Base-by-base conservation (phyloP, 345 rosid genomes). In the rapeseed (Brassica napus) region DNA sequence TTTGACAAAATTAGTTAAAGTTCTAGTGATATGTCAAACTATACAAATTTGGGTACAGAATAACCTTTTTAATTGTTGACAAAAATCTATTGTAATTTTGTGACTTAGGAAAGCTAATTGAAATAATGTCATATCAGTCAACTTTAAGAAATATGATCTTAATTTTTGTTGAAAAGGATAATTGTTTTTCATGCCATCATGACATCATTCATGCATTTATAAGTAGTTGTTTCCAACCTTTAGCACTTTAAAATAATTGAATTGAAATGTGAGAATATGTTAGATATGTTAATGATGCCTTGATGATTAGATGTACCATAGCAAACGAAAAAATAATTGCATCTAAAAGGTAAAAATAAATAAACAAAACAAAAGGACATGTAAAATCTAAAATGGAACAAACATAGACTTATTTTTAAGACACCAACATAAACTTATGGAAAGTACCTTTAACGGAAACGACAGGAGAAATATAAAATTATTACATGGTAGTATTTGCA, bases 401-500 rank as follows among this genome's bases (percentile, higher is more conserved):
- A 71, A 65, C 67, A 65, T 65, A 37, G n/a, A 71, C 18, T 26
- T 52, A 30, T 52, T 35, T 59, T 4, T 47, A 61, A 77, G 42
- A 5, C 65, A 5, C 65, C 21, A 54, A 26, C 70, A 62, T n/a
- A 62, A 52, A 44, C 61, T 47, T 61, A 77, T 32, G 15, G 52
- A 69, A 77, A 77, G 65, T 8, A 49, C 55, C 69, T 47, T 71
- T 71, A 4, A 28, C 12, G 49, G 26, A 72, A 65, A 57, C 4
- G 24, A 42, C n/a, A 78, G 14, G 39, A 66, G 49, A 72, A 8
- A 58, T 65, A 35, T 18, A 39, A 12, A 15, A 37, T 37, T 23
- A 74, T 90, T 86, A 92, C 76, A 91, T 83, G 82, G 81, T 71
- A 75, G 88, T 86, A 83, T 88, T 91, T 81, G 92, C 95, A 75